phyloP scores from a whole-genome alignment of 2,329 filamentous ascomycete genomes.

The Hypoxylon sp. region DNA sequence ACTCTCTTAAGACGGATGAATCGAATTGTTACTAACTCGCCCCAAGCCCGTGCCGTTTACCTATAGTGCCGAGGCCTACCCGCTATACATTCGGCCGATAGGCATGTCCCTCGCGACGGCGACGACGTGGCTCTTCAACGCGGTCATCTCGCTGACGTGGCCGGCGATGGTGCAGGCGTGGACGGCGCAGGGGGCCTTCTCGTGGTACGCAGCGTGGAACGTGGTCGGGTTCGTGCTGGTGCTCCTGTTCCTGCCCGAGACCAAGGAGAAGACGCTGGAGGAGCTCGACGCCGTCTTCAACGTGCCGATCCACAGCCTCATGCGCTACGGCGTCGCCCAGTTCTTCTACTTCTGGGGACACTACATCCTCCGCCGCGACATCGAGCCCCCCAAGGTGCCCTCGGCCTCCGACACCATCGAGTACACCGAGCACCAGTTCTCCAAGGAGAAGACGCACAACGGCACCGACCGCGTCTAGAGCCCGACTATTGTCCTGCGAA shows the following conservation, averaged over 20 bases:
- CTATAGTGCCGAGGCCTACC: constrained; percentile 72
- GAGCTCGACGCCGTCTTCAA: constrained; percentile 53
- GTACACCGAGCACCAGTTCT: constrained; percentile 40
- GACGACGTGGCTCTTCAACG: constrained; percentile 56
- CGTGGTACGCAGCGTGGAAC: constrained; percentile 60
- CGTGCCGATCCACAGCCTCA: constrained; percentile 42
- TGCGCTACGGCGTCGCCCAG: constrained; percentile 48
- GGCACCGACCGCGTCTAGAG: constrained; percentile 41
- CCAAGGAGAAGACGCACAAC: constrained; percentile 40
- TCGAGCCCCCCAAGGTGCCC: constrained; percentile 40
- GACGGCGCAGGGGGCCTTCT: constrained; percentile 56
- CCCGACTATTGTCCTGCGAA: background rate
- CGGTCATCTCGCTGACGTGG: constrained; percentile 54
- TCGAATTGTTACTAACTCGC: constrained; percentile 4
- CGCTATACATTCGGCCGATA: constrained; percentile 67
- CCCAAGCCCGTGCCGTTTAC: constrained; percentile 65
- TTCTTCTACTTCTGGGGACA: constrained; percentile 45
- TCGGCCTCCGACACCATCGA: constrained; percentile 34
- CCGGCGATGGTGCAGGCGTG: constrained; percentile 55
- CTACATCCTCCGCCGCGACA: constrained; percentile 43
- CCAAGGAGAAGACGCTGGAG: constrained; percentile 55
- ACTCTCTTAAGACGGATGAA: background rate
- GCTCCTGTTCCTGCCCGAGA: constrained; percentile 53
- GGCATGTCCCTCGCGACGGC: constrained; percentile 67
- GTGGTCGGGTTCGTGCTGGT: constrained; percentile 55